These are phyloP conservation scores for Endotrypanum monterogeii DNA, from an alignment of 208 protist genomes.

Conservation along the genomic window DNA sequence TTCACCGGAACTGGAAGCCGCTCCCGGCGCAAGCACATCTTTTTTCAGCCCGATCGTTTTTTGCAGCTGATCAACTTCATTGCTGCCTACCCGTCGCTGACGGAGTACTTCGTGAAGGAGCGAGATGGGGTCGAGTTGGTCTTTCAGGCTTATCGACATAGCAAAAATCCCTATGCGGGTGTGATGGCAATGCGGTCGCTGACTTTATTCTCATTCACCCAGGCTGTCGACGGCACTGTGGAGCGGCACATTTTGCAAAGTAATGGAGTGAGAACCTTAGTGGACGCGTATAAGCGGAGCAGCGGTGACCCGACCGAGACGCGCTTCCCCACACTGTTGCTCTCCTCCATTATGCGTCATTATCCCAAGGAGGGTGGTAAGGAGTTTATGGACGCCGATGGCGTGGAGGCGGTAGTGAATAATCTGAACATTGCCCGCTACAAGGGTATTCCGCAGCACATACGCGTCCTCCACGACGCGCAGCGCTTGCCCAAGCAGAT, in stretches of 20 bases:
- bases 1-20: slow-evolving; percentile 65
- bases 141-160: slow-evolving; percentile 70
- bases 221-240: slow-evolving; percentile 77
- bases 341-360: slow-evolving; percentile 87
- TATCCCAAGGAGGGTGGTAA: slow-evolving; percentile 77
- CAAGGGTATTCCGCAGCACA: slow-evolving; percentile 90
- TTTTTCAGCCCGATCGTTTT: slow-evolving; percentile 87
- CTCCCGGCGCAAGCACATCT: slow-evolving; percentile 73
- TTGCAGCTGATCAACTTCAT: slow-evolving; percentile 85
- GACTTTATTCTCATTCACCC: slow-evolving; percentile 83
- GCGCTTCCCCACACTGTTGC: slow-evolving; percentile 77
- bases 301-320: slow-evolving; percentile 89
- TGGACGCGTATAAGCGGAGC: slow-evolving; percentile 82
- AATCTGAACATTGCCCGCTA: slow-evolving; percentile 85
- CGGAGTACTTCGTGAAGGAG: slow-evolving; percentile 73
- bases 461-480: slow-evolving; percentile 81
- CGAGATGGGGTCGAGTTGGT: slow-evolving; percentile 77
- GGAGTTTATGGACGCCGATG: slow-evolving; percentile 78
- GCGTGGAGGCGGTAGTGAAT: slow-evolving; percentile 75
- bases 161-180: slow-evolving; percentile 67
- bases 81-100: slow-evolving; percentile 66
- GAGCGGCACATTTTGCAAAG: slow-evolving; percentile 74
- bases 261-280: slow-evolving; percentile 69
- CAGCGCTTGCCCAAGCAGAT: slow-evolving; percentile 59
- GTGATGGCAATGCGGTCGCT: slow-evolving; percentile 79